These are phyloP conservation scores for Exserohilum rostratum DNA, from an alignment of 2,329 filamentous ascomycete genomes.

Conservation along the genomic window DNA sequence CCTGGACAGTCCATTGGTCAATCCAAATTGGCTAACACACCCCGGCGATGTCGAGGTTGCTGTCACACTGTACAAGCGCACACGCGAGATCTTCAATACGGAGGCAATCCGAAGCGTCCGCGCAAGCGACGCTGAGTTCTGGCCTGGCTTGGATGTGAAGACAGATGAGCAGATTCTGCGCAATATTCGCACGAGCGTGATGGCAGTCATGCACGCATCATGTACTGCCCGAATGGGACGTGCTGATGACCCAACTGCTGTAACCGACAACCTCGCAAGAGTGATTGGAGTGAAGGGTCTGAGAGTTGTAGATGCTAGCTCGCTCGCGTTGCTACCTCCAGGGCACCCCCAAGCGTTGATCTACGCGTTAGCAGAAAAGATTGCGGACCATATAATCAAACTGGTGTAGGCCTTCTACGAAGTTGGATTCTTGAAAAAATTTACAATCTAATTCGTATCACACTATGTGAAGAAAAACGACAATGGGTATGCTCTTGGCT, in stretches of 20 bases:
- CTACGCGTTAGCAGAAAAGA: not conserved
- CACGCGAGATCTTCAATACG: constrained; percentile 33
- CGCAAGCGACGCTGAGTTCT: constrained; percentile 22
- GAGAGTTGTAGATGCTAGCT: constrained; percentile 45
- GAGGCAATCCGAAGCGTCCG: constrained; percentile 22
- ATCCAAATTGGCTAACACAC: constrained; percentile 46
- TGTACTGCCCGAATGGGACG: constrained; percentile 41
- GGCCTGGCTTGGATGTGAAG: constrained; percentile 29
- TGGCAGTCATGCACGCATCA: constrained; percentile 33
- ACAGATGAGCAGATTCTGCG: constrained; percentile 37
- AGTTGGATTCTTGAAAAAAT: no score
- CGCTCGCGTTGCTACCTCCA: constrained; percentile 44
- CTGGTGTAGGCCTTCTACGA: no score
- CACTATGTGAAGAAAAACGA: no score
- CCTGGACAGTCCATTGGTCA: constrained; percentile 35
- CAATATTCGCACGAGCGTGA: constrained; percentile 15
- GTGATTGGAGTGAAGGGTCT: constrained; percentile 44
- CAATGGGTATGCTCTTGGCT: no score
- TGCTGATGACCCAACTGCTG: constrained; percentile 37
- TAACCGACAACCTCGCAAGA: constrained; percentile 42
- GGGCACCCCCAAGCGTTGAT: constrained; percentile 36
- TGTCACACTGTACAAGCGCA: constrained; percentile 40
- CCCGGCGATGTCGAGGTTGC: constrained; percentile 40
- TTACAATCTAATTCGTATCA: no score
- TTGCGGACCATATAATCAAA: not conserved